Evolutionary conservation across 768 basidiomycete species (phyloP).

Genomic region (Boletellus ananas): DNA sequence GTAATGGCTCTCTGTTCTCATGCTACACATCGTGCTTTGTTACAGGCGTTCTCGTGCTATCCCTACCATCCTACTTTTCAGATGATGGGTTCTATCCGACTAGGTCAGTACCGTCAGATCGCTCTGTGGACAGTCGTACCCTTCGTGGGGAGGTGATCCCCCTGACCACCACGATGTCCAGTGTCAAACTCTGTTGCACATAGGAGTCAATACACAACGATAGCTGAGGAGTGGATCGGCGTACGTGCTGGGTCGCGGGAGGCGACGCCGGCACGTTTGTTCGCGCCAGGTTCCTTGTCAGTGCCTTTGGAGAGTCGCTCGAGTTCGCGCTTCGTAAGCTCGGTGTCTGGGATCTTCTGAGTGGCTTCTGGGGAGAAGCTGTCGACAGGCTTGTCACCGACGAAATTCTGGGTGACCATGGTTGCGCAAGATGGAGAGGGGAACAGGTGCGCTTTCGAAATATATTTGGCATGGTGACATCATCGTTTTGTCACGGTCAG

Average conservation of each 20-base stretch:
- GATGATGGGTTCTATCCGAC: neutral
- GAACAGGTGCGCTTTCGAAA: neutral
- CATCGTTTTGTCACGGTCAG: neutral
- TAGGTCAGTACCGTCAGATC: neutral
- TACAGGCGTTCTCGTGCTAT: neutral
- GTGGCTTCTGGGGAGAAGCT: constrained; percentile 16
- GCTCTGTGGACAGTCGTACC: neutral
- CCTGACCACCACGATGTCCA: constrained; percentile 8
- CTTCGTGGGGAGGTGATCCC: constrained; percentile 3
- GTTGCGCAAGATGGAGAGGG: neutral
- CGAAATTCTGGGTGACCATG: constrained; percentile 24
- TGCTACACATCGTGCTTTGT: no score
- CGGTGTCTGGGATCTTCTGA: constrained; percentile 21
- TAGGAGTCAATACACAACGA: neutral
- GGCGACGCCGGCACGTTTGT: constrained; percentile 29
- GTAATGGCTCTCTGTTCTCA: no score
- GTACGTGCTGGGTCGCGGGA: constrained; percentile 18
- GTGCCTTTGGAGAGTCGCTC: constrained; percentile 11
- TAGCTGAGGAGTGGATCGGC: neutral
- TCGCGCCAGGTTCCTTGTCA: constrained; percentile 20
- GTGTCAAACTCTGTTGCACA: constrained; percentile 14
- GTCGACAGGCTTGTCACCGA: constrained; percentile 27
- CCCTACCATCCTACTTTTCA: neutral
- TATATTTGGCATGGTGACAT: constrained; percentile 4
- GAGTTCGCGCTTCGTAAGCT: constrained; percentile 18